A percentile compares a stretch with the other conserved stretches of the same genome.
Evolutionary conservation across 306 rosid species (phyloP).

Genomic region (Glycine latifolia): DNA sequence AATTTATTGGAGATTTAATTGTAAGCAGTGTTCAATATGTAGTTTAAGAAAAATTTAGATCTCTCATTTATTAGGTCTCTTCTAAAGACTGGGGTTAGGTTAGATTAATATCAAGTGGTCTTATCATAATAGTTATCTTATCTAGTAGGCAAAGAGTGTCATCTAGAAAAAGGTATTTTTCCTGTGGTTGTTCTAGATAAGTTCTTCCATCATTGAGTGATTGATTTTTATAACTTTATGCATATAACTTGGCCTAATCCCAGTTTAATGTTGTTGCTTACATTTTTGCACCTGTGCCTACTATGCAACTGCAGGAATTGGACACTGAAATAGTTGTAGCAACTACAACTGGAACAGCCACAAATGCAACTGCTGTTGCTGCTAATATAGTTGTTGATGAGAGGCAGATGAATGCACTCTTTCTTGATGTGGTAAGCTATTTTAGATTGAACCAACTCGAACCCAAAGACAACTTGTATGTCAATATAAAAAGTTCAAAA

Average conservation of each 20-base stretch:
- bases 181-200: background rate
- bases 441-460: background rate
- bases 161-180: slow-evolving; percentile 23
- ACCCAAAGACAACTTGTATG: slow-evolving; percentile 3
- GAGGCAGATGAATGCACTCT: slow-evolving; percentile 99
- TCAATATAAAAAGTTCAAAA: slow-evolving; percentile 12
- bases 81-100: background rate
- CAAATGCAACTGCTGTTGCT: slow-evolving; percentile 74
- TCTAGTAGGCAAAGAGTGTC: slow-evolving; percentile 20
- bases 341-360: slow-evolving; percentile 64
- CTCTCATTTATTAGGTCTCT: slow-evolving; percentile 5
- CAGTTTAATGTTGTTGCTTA: slow-evolving; percentile 32
- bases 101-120: background rate
- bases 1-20: slow-evolving; percentile 18
- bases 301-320: slow-evolving; percentile 74
- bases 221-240: background rate
- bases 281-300: slow-evolving; percentile 12
- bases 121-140: slow-evolving; percentile 22
- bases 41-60: background rate
- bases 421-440: slow-evolving; percentile 88
- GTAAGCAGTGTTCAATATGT: slow-evolving; percentile 14
- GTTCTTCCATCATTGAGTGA: slow-evolving; percentile 5
- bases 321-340: slow-evolving; percentile 91
- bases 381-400: slow-evolving; percentile 88
- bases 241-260: slow-evolving; percentile 27